Conservation (phyloP, 75 land plant genomes). For the Cupressus sempervirens region DNA sequence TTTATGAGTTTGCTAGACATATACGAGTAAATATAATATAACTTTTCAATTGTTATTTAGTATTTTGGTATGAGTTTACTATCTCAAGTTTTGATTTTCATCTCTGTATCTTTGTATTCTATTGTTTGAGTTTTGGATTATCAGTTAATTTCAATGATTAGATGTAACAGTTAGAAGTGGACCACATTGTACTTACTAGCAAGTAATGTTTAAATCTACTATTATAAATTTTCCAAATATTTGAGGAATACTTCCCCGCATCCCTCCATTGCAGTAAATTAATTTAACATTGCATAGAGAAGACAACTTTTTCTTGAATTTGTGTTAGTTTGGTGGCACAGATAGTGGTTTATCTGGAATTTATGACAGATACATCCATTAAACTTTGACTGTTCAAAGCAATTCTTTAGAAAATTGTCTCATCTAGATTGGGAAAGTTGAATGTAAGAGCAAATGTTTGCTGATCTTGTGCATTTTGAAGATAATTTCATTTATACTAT, state of each 20-base stretch:
- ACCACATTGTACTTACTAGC: neutral
- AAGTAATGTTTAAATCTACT: neutral
- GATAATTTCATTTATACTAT: neutral
- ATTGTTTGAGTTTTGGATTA: neutral
- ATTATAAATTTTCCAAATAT: neutral
- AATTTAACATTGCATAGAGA: neutral
- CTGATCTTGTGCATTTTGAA: neutral
- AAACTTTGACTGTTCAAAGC: neutral
- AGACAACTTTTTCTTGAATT: neutral
- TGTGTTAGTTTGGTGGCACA: neutral
- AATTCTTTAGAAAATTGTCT: neutral
- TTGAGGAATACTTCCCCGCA: neutral
- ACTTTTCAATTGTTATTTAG: neutral
- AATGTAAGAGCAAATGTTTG: neutral
- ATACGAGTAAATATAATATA: too few species aligned
- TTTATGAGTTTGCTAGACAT: neutral
- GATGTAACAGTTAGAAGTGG: neutral
- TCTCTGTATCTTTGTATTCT: neutral
- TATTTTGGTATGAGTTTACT: neutral
- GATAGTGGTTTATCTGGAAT: neutral
- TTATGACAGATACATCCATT: neutral
- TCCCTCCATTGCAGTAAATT: neutral
- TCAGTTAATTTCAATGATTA: neutral
- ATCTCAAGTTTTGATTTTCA: too few species aligned
- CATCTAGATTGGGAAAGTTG: neutral